Conservation (phyloP, 1,139 yeast genomes). For the Protomyces lactucae-debilis region DNA sequence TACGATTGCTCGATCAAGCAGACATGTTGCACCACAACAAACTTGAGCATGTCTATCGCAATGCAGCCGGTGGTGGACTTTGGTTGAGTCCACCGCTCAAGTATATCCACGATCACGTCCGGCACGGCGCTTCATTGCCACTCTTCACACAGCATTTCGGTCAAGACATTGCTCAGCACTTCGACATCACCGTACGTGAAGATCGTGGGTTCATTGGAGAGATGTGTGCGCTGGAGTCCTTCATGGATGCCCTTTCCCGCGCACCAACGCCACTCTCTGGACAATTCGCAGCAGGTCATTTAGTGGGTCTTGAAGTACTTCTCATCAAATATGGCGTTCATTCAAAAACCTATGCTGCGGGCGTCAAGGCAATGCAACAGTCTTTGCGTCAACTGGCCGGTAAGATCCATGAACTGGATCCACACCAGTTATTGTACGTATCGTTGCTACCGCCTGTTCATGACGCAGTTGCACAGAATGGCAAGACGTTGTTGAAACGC, state of each 20-base stretch:
- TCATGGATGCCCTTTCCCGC: slow-evolving; percentile 19
- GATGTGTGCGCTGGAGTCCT: slow-evolving; percentile 25
- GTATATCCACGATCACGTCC: slow-evolving; percentile 23
- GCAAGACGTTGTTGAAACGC: slow-evolving; percentile 12
- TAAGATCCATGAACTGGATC: slow-evolving; percentile 8
- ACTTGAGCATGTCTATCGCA: slow-evolving; percentile 23
- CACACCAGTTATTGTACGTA: slow-evolving; percentile 1
- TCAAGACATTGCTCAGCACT: slow-evolving; percentile 11
- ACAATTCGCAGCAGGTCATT: slow-evolving; percentile 21
- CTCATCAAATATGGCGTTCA: slow-evolving; percentile 27
- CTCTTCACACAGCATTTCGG: slow-evolving; percentile 16
- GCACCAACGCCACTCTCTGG: slow-evolving; percentile 5
- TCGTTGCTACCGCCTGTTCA: slow-evolving; percentile 20
- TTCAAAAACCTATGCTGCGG: slow-evolving; percentile 22
- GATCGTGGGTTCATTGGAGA: slow-evolving; percentile 29
- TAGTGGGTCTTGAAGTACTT: slow-evolving; percentile 22
- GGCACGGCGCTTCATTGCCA: slow-evolving; percentile 24
- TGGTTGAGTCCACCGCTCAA: slow-evolving; percentile 22
- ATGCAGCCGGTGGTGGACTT: slow-evolving; percentile 26
- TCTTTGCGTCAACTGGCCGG: slow-evolving; percentile 5
- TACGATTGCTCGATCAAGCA: slow-evolving; percentile 23
- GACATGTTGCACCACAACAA: slow-evolving; percentile 11
- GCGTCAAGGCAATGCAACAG: slow-evolving; percentile 19
- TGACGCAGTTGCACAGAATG: background rate
- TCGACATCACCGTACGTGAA: slow-evolving; percentile 25